A percentile compares a stretch with the other conserved stretches of the same genome.
Conservation (phyloP, 1,284 basidiomycete species). For the Apiotrichum veenhuisii region DNA sequence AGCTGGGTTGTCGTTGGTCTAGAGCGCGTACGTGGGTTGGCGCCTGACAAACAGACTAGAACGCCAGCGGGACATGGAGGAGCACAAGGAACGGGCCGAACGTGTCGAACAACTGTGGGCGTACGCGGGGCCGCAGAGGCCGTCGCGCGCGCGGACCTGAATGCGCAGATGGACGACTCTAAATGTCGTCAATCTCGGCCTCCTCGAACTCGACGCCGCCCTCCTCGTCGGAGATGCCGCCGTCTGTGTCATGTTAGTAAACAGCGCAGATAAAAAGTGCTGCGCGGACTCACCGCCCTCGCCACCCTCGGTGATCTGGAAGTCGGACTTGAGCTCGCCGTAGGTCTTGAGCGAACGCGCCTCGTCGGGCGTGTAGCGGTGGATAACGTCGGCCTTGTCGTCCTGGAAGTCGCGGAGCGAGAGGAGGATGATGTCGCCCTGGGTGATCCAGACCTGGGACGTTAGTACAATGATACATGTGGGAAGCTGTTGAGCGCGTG, state of each 20-base stretch:
- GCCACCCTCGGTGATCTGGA: conserved; percentile 98
- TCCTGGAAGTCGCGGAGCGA: conserved; percentile 99
- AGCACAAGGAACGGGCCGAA: no score
- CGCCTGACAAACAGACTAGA: no score
- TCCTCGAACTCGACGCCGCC: conserved; percentile 82
- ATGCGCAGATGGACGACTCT: neutral
- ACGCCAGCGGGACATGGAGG: no score
- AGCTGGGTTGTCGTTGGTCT: no score
- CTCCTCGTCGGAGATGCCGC: conserved; percentile 57
- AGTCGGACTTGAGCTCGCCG: conserved; percentile 94
- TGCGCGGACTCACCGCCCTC: conserved; percentile 60
- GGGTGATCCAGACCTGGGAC: conserved; percentile 94
- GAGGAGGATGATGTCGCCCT: conserved; percentile 94
- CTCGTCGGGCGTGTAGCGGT: conserved; percentile 96
- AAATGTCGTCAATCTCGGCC: conserved; percentile 59
- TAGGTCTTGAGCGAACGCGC: conserved; percentile 80
- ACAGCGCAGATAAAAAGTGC: neutral
- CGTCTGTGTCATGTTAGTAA: conserved; percentile 13
- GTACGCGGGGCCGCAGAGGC: no score
- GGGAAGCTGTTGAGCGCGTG: no score
- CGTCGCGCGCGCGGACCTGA: neutral
- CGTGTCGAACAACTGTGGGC: no score
- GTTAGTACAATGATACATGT: neutral
- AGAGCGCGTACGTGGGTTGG: no score
- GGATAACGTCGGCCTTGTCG: conserved; percentile 98